A percentile compares a stretch with the other conserved stretches of the same genome.
Conservation (phyloP, 768 basidiomycete species). For the Naganishia vishniacii region DNA sequence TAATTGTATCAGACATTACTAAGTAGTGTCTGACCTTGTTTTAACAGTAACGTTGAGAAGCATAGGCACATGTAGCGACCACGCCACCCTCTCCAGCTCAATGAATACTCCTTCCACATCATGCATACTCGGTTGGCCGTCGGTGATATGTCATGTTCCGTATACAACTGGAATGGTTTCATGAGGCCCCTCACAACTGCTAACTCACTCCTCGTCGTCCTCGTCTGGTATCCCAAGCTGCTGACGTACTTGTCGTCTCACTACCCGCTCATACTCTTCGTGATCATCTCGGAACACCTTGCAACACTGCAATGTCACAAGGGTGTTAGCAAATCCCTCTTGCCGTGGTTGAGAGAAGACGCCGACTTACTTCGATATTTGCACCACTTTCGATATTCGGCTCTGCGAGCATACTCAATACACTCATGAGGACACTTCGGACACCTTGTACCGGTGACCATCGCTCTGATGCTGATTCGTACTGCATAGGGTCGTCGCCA, state of each 20-base stretch:
- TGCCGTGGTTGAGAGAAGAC: too few species aligned
- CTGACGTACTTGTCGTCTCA: conserved; percentile 73
- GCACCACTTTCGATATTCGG: conserved; percentile 97
- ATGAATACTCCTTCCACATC: too few species aligned
- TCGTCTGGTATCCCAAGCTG: conserved; percentile 60
- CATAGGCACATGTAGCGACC: too few species aligned
- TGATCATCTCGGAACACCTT: conserved; percentile 90
- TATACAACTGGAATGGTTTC: conserved; percentile 1
- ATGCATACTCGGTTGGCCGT: too few species aligned
- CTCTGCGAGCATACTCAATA: conserved; percentile 97
- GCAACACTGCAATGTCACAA: conserved; percentile 62
- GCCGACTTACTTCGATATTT: conserved; percentile 59
- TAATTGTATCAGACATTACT: too few species aligned
- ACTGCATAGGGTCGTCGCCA: conserved; percentile 59
- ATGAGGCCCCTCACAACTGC: background rate
- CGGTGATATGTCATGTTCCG: background rate
- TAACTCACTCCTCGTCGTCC: conserved; percentile 17
- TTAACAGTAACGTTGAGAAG: too few species aligned
- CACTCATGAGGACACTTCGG: conserved; percentile 91
- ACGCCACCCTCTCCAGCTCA: too few species aligned
- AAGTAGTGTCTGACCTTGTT: too few species aligned
- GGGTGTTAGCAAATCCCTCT: too few species aligned
- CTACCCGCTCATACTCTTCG: conserved; percentile 78
- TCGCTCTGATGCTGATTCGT: conserved; percentile 88
- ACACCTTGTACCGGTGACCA: conserved; percentile 99